These are phyloP conservation scores for Phoma herbarum DNA, from an alignment of 2,329 filamentous ascomycete genomes.

Conservation along the genomic window DNA sequence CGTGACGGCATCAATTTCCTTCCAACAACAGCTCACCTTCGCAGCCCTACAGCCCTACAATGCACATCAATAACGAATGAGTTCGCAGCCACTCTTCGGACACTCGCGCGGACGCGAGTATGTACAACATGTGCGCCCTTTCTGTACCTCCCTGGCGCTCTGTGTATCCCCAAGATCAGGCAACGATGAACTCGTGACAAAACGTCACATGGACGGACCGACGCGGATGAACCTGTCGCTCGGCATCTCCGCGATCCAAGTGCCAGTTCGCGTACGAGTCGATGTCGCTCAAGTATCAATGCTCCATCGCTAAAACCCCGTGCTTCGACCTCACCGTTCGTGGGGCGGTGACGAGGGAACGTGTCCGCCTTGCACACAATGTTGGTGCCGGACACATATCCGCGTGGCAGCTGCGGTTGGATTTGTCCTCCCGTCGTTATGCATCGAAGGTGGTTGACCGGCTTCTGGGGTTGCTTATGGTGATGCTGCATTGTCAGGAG, in stretches of 20 bases:
- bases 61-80: constrained; percentile 22
- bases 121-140: constrained; percentile 27
- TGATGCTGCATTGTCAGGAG: constrained; percentile 20
- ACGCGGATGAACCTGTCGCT: constrained; percentile 25
- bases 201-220: constrained; percentile 16
- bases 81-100: constrained; percentile 8
- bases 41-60: constrained; percentile 36
- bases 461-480: constrained; percentile 16
- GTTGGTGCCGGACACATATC: constrained; percentile 15
- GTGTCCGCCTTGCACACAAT: constrained; percentile 17
- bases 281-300: constrained; percentile 25
- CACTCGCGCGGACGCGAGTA: constrained; percentile 17
- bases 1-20: constrained; percentile 29
- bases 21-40: constrained; percentile 3
- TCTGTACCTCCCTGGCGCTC: constrained; percentile 23
- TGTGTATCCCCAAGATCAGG: constrained; percentile 21
- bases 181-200: constrained; percentile 8
- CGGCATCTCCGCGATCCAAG: constrained; percentile 17
- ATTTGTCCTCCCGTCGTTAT: constrained; percentile 11
- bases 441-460: constrained; percentile 15
- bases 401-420: constrained; percentile 13
- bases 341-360: constrained; percentile 6
- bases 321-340: constrained; percentile 19
- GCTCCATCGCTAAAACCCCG: constrained; percentile 22
- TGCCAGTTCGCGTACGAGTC: constrained; percentile 8